Evolutionary conservation across 257 asterid species (phyloP).

Genomic region (Verbascum thapsus): DNA sequence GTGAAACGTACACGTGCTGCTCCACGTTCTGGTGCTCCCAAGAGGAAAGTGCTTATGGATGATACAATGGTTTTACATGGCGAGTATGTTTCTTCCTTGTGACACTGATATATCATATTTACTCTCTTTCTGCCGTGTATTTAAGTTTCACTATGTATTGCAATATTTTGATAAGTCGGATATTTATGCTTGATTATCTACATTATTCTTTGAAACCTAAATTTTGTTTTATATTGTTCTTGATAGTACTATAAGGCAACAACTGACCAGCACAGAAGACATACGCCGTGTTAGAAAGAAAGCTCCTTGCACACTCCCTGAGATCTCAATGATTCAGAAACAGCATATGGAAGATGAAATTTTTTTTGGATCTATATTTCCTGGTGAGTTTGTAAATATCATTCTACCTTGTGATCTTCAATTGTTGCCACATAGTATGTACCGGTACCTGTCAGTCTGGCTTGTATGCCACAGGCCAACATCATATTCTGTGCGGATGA

Average conservation of each 20-base stretch:
- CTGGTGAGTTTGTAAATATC: constrained; percentile 59
- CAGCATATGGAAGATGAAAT: constrained; percentile 71
- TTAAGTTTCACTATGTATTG: constrained; percentile 13
- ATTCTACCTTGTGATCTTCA: constrained; percentile 22
- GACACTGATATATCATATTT: constrained; percentile 13
- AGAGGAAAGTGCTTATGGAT: constrained; percentile 83
- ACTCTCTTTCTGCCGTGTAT: not conserved
- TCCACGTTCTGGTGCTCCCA: constrained; percentile 58
- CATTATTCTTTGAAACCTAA: not conserved
- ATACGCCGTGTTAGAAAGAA: constrained; percentile 85
- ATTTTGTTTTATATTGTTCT: constrained; percentile 37
- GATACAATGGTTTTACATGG: constrained; percentile 96
- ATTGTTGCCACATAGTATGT: too few species aligned
- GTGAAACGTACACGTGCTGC: constrained; percentile 64
- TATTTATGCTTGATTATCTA: constrained; percentile 15
- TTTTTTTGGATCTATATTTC: constrained; percentile 56
- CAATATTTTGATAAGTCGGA: constrained; percentile 18
- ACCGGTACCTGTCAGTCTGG: too few species aligned
- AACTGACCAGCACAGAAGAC: constrained; percentile 71
- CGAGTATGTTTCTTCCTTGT: constrained; percentile 64
- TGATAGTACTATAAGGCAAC: constrained; percentile 76
- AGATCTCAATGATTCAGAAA: constrained; percentile 66
- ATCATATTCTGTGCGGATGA: too few species aligned
- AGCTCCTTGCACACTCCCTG: constrained; percentile 91
- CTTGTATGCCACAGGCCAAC: too few species aligned